A percentile compares a stretch with the other conserved stretches of the same genome.
These are phyloP conservation scores for Terfezia claveryi DNA, from an alignment of 495 filamentous ascomycete genomes.

Conservation along the genomic window DNA sequence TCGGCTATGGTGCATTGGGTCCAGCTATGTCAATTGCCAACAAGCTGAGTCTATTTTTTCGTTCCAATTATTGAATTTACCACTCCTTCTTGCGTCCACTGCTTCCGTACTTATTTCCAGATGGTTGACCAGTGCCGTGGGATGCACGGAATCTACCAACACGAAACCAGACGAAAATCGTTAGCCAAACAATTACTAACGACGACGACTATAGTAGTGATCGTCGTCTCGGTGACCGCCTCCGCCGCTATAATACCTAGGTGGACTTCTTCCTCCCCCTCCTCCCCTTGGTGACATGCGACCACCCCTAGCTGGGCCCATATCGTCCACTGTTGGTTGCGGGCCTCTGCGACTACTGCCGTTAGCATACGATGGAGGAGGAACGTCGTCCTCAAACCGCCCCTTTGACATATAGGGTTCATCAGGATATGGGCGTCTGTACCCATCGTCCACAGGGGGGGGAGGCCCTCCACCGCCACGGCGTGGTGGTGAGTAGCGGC, in stretches of 20 bases:
- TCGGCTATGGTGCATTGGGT: no score
- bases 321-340: neutral
- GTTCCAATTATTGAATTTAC: neutral
- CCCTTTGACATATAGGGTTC: neutral
- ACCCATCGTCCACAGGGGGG: slow-evolving; percentile 13
- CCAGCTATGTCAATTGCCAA: no score
- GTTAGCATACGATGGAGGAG: neutral
- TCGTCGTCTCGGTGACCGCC: slow-evolving; percentile 12
- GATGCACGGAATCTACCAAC: neutral
- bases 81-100: neutral
- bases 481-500: slow-evolving; percentile 16
- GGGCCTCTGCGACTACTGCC: neutral
- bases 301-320: slow-evolving; percentile 15
- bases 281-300: slow-evolving; percentile 13
- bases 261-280: slow-evolving; percentile 18
- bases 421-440: slow-evolving; percentile 2
- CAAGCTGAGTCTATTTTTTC: neutral
- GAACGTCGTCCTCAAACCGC: slow-evolving; percentile 1
- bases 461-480: slow-evolving; percentile 10
- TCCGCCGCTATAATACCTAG: slow-evolving; percentile 6
- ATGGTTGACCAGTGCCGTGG: neutral
- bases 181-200: slow-evolving; percentile 8
- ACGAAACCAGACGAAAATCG: neutral
- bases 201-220: slow-evolving; percentile 19
- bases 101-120: neutral